Base-by-base conservation (phyloP, 306 rosid species). In the Prunus mira region DNA sequence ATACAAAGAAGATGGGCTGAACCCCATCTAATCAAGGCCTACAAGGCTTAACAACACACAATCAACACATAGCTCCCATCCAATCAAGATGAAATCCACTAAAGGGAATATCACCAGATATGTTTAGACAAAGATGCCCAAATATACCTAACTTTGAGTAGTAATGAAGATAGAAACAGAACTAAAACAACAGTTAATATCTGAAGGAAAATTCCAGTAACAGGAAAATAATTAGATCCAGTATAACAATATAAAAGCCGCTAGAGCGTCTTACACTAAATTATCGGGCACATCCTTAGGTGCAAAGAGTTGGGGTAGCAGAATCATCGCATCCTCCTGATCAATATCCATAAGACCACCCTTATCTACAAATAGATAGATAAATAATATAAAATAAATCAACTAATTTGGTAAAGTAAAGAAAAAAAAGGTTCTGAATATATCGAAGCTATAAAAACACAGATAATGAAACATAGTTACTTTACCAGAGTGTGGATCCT, bases 211-310 rank as follows among this genome's bases (percentile, higher is more conserved):
- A 9, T 56, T 56, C 10, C n/a, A 17, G 57, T 56, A 5, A 20
- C 25, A 4, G 13, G 62, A 56, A 20, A n/a, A 20, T 56, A 56
- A 56, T 20, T 56, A n/a, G 43, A 38, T 56, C 25, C 25, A 12
- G 24, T 62, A 30, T 79, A 56, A 74, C 65, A 56, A 78, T 27
- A 71, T 65, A 67, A 74, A 76, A 72, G 69, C 74, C 1, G 64
- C n/a, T 10, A 24, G 61, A 85, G 13, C 69, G 70, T 75, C 95
- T 80, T 84, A 94, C 98, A 87, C 96, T 83, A 94, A 74, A 87
- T 82, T 85, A 80, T 90, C 96, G 0, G 97, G 98, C 52, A 89
- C 60, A 70, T 94, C 96, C 85, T 94, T 94, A 30, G 84, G 88
- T 34, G 96, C 72, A 79, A 92, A 94, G 72, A 89, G 58, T 25